These are phyloP conservation scores for Leishmania mexicana DNA, from an alignment of 208 protist species.

Conservation along the genomic window DNA sequence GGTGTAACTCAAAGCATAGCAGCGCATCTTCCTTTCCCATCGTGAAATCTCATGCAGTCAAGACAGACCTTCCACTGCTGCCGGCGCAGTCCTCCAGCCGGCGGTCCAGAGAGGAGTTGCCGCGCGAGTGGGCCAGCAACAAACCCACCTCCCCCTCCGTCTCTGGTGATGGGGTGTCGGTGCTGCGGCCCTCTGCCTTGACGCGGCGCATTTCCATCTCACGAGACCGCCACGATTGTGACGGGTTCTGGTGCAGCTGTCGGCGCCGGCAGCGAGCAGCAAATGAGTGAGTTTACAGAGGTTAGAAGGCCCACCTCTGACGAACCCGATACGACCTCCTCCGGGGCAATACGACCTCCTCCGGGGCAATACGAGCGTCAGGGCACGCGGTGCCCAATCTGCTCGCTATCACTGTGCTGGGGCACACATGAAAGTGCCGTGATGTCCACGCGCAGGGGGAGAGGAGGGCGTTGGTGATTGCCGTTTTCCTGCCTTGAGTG, in stretches of 20 bases:
- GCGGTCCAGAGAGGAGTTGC: background rate
- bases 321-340: background rate
- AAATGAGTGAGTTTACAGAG: background rate
- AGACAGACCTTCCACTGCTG: background rate
- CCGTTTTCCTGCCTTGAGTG: background rate
- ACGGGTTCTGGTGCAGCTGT: background rate
- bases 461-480: background rate
- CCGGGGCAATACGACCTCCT: background rate
- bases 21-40: background rate
- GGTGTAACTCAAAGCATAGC: background rate
- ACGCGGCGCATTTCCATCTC: background rate
- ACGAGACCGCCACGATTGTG: background rate
- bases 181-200: constrained; percentile 9
- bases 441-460: background rate
- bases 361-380: background rate
- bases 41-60: background rate
- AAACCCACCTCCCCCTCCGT: background rate
- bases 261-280: background rate
- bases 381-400: background rate
- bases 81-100: background rate
- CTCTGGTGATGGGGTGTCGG: background rate
- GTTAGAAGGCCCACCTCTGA: background rate
- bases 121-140: background rate
- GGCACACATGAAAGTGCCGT: background rate
- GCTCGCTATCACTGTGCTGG: background rate